Evolutionary conservation across 176 grass and related monocot species (phyloP).

Genomic region (Oryza punctata): DNA sequence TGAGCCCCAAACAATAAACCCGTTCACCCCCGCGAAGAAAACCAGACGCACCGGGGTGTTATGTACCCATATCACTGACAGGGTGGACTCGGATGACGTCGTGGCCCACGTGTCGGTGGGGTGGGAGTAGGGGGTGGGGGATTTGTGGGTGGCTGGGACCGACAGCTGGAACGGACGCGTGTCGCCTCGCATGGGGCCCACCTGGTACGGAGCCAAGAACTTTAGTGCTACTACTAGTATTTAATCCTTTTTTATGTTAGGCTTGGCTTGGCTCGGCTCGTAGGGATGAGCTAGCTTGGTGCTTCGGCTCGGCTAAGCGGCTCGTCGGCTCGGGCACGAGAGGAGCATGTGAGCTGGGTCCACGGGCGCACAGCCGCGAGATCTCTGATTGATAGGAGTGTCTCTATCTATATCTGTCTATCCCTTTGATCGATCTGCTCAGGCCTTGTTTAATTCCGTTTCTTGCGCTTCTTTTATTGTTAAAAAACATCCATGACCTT

Average conservation of each 20-base stretch:
- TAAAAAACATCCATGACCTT: not conserved
- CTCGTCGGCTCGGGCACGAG: constrained; percentile 8
- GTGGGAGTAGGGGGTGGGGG: rapidly evolving
- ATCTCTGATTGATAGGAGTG: not conserved
- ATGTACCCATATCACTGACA: rapidly evolving
- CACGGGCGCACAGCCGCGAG: not conserved
- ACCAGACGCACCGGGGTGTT: rapidly evolving
- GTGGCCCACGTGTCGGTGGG: not conserved
- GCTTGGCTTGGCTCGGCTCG: not conserved
- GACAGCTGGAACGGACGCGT: constrained; percentile 41
- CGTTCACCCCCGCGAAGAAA: not conserved
- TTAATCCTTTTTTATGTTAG: not conserved
- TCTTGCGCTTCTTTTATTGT: not conserved
- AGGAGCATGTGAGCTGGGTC: constrained; percentile 30
- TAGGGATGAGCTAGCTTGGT: not conserved
- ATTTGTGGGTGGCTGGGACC: not conserved
- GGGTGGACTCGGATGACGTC: rapidly evolving
- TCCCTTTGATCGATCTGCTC: not conserved
- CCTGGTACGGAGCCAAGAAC: constrained; percentile 5
- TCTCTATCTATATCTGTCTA: not conserved
- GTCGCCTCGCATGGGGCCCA: constrained; percentile 3
- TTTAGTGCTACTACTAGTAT: not conserved
- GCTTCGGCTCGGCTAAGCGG: not conserved
- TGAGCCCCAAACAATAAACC: constrained; percentile 41
- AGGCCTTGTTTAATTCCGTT: not conserved